Base-by-base conservation (phyloP, 495 filamentous ascomycete species). In the Thermochaetoides thermophila region DNA sequence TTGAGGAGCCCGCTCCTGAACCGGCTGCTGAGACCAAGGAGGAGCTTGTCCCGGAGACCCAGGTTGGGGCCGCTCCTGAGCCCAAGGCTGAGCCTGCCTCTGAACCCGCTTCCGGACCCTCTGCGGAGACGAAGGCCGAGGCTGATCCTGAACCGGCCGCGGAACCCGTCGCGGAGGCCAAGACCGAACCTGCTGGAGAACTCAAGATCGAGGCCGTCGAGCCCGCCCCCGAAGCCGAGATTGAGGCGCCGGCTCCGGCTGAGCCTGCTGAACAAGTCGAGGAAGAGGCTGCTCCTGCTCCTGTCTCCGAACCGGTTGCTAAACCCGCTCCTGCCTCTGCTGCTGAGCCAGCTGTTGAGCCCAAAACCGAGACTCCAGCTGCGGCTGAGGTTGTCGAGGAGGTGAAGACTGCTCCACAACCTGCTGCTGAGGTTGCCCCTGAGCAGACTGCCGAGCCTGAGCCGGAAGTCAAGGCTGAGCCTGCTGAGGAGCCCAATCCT, bases 81-180 rank as follows among this genome's bases (percentile, higher is more conserved):
- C 44, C 44, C 16, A 35, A 37, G 3, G 44, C 32, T 25, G 38
- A 34, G 9, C 10, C 20, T 12, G 16, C 31, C 4, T 14, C 9
- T 14, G 20, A 34, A 6, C 20, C 31, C 22, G 27, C 19, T n/a
- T 31, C 20, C 25, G 33, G 34, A 26, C 38, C 31, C 12, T 26
- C 25, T 29, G 17, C 34, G 12, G 34, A 27, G 15, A 21, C 34
- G 5, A 15, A 17, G 18, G 29, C 27, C 11, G 38, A n/a, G 15
- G 21, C 38, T 15, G 37, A 17, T 21, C 34, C 37, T 12, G 30
- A 18, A 40, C 22, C 34, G 20, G 37, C 25, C 10, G 25, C 35
- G 48, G 34, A 15, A 40, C 31, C 24, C 55, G 55, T 37, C 45
- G 40, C 19, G 48, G n/a, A n/a, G n/a, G n/a, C n/a, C n/a, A n/a